Conservation (phyloP, 2,329 filamentous ascomycete species). For the Cordyceps farinosa region DNA sequence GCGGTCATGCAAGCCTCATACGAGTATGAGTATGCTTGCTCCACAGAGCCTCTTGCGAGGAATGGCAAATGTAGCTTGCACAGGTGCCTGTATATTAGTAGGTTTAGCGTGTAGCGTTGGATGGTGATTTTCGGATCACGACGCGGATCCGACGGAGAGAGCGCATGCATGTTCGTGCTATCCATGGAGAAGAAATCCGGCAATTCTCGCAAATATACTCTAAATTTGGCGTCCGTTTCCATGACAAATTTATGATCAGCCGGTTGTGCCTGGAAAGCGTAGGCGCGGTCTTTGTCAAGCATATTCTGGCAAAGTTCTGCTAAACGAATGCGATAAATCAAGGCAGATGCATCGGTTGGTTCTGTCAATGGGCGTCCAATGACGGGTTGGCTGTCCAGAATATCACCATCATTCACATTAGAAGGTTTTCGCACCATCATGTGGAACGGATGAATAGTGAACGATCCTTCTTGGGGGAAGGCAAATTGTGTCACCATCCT, state of each 20-base stretch:
- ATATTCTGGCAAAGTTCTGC: constrained; percentile 36
- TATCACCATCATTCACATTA: constrained; percentile 38
- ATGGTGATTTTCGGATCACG: constrained; percentile 26
- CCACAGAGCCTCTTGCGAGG: constrained; percentile 32
- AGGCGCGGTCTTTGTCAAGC: constrained; percentile 30
- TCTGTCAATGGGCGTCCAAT: constrained; percentile 29
- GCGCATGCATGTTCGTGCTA: constrained; percentile 19
- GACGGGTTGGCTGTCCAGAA: constrained; percentile 28
- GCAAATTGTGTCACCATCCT: constrained; percentile 38
- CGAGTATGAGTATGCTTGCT: constrained; percentile 32
- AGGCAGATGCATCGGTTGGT: constrained; percentile 36
- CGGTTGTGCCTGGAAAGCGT: constrained; percentile 28
- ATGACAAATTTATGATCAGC: constrained; percentile 31
- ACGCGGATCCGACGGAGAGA: constrained; percentile 25
- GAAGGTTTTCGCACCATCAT: constrained; percentile 38
- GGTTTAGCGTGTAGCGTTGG: constrained; percentile 33
- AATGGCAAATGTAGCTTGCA: constrained; percentile 36
- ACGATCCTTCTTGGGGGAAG: constrained; percentile 34
- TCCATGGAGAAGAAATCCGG: constrained; percentile 30
- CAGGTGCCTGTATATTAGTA: constrained; percentile 32
- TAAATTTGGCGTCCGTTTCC: constrained; percentile 31
- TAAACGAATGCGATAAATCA: constrained; percentile 36
- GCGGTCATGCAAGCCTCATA: constrained; percentile 31
- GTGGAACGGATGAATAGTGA: constrained; percentile 36
- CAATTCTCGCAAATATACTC: constrained; percentile 27